Evolutionary conservation across 805 yeast species (phyloP).

Genomic region (Wickerhamiella qilinensis): DNA sequence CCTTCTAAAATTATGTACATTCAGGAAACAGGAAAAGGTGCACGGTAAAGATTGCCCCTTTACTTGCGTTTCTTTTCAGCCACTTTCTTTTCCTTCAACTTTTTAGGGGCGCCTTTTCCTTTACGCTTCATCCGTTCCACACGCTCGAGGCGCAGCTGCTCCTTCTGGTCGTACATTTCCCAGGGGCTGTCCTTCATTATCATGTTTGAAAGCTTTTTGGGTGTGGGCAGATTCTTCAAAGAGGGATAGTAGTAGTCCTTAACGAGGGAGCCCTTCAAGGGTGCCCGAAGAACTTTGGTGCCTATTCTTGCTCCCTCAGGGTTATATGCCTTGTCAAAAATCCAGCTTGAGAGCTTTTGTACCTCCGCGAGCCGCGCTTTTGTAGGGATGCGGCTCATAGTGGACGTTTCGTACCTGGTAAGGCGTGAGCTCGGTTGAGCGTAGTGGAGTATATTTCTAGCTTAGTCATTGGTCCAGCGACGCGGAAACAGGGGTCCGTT

Average conservation of each 20-base stretch:
- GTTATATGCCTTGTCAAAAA: slow-evolving; percentile 20
- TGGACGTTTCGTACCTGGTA: neutral
- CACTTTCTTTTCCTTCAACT: slow-evolving; percentile 18
- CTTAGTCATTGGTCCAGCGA: too few relatives aligned
- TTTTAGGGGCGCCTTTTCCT: slow-evolving; percentile 21
- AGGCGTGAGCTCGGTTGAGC: neutral
- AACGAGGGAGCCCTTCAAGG: slow-evolving; percentile 19
- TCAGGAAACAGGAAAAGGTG: too few relatives aligned
- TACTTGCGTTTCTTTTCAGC: slow-evolving; percentile 11
- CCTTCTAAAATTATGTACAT: too few relatives aligned
- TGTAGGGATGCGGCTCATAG: neutral
- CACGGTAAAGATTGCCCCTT: too few relatives aligned
- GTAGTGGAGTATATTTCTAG: too few relatives aligned
- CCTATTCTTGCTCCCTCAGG: slow-evolving; percentile 21
- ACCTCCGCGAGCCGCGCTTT: slow-evolving; percentile 16
- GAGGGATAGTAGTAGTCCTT: slow-evolving; percentile 21
- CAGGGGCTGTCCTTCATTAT: slow-evolving; percentile 7
- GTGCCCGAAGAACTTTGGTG: slow-evolving; percentile 20
- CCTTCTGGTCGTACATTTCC: slow-evolving; percentile 15
- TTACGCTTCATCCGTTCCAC: slow-evolving; percentile 14
- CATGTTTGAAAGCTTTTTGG: slow-evolving; percentile 12
- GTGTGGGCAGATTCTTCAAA: slow-evolving; percentile 12
- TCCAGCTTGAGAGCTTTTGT: slow-evolving; percentile 17
- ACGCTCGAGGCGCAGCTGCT: slow-evolving; percentile 13
- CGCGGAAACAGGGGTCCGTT: too few relatives aligned